Base-by-base conservation (phyloP, 805 yeast species). In the Candida michaelii region DNA sequence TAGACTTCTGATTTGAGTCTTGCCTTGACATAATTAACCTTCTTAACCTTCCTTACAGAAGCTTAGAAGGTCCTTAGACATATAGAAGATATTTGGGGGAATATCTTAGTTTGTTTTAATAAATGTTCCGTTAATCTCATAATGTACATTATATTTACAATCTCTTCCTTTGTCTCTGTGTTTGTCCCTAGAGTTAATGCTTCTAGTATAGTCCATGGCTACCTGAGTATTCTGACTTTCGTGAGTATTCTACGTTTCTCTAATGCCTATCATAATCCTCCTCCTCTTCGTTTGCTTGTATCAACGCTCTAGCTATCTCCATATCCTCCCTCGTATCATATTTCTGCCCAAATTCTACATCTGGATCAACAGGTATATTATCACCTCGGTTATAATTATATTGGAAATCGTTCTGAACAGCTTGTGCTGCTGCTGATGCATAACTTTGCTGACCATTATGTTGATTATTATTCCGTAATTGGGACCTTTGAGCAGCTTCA, bases 221-320 rank as follows among this genome's bases (percentile, higher is more conserved):
- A n/a, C n/a, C n/a, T n/a, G n/a, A n/a, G n/a, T n/a, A n/a, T n/a
- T n/a, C n/a, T n/a, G n/a, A n/a, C n/a, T n/a, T n/a, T n/a, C n/a
- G n/a, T n/a, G n/a, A n/a, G n/a, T n/a, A 23, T 23, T 10, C 25
- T 23, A 23, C 10, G 6, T 23, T 6, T 37, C 12, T 37, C 14
- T n/a, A n/a, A 36, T 29, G 23, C 29, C 15, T 36, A n/a, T 31
- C 27, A 8, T 30, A 16, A 13, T 37, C 19, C 3, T 41, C 35
- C 10, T 47, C 48, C 19, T 54, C 54, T 29, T 45, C 79, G 48
- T 73, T 78, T 0, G 84, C 82, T 46, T 79, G 83, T 37, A 81
- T 79, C 51, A 81, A 62, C 0, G 85, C 87, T 32, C 83, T 64
- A 1, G 87, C 86, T 50, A 81, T 82, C 36, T 79, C 84, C 29